Evolutionary conservation across 2,329 filamentous ascomycete genomes (phyloP).

Genomic region (Pseudocercospora fuligena): DNA sequence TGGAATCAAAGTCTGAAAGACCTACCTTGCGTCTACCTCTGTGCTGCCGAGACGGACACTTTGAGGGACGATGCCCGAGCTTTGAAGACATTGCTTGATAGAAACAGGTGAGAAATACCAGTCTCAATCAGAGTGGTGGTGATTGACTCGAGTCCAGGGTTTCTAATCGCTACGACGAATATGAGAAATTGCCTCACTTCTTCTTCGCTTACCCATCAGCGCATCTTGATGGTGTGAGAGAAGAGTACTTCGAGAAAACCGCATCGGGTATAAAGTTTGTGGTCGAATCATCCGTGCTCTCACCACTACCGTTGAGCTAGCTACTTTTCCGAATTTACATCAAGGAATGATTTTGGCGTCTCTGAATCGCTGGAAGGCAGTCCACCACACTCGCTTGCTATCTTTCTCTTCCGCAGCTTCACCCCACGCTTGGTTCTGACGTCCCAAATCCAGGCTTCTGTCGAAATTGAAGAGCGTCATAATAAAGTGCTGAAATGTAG

Average conservation of each 20-base stretch:
- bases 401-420: slow-evolving; percentile 25
- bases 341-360: slow-evolving; percentile 50
- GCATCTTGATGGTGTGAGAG: slow-evolving; percentile 10
- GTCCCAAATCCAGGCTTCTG: slow-evolving; percentile 51
- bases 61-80: slow-evolving; percentile 25
- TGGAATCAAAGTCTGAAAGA: slow-evolving; percentile 38
- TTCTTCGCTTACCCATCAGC: slow-evolving; percentile 26
- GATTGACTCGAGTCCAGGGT: slow-evolving; percentile 18
- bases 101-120: slow-evolving; percentile 18
- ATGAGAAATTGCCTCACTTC: slow-evolving; percentile 22
- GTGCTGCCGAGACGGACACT: slow-evolving; percentile 23
- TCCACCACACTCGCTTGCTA: slow-evolving; percentile 46
- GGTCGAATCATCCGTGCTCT: slow-evolving; percentile 15
- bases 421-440: slow-evolving; percentile 46
- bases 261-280: slow-evolving; percentile 25
- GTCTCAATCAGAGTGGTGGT: not conserved
- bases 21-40: slow-evolving; percentile 24
- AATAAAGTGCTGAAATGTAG: slow-evolving; percentile 50
- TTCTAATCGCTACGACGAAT: slow-evolving; percentile 23
- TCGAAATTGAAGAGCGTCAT: slow-evolving; percentile 53
- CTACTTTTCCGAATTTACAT: slow-evolving; percentile 23
- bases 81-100: slow-evolving; percentile 20
- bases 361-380: slow-evolving; percentile 52
- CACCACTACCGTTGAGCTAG: slow-evolving; percentile 17
- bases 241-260: slow-evolving; percentile 25